Evolutionary conservation across 73 alveolate species (phyloP), one percentile per base, ranked within the genome.

Genomic region (Paramecium octaurelia): DNA sequence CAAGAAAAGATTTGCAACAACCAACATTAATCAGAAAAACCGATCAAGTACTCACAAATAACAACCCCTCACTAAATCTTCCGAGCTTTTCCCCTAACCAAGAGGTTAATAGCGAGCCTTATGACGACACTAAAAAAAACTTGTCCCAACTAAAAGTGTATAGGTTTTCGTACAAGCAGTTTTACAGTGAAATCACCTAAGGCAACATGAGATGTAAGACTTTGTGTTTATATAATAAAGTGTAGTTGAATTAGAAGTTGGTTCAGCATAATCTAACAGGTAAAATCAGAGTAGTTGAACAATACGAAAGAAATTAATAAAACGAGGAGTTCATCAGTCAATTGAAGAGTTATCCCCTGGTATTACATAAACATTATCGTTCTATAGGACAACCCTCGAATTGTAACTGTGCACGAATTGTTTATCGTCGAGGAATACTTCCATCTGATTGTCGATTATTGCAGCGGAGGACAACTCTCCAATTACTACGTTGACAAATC

Each of bases 251-350:
- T 64, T 64, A 64, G 46, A 27, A 27, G 84, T 64, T 64, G 46
- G 84, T 64, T 64, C 84, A 64, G 84, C 84, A 64, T 34, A 64
- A 64, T 64, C 14, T 64, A 64, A 64, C 84, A 64, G 84, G 84
- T 64, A 64, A 64, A 64, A 64, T 64, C 8, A 27, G 84, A 64
- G 46, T 64, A 31, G 84, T 27, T 21, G 84, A 64, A 64, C 10
- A 27, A 31, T 34, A 64, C 7, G 46, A 31, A 64, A 64, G 46
- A n/a, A 64, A 64, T 34, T 12, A 27, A 31, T 27, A 64, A 64
- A 64, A 64, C 27, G 84, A 64, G 14, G 42, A 64, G 46, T 64
- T 64, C 48, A 27, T 64, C 3, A 24, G 29, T 24, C 84, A 64
- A 34, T 34, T 64, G 16, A 54, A 54, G 31, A 18, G 34, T 1